Base-by-base conservation (phyloP, 2,329 filamentous ascomycete genomes). In the Neospermospora avenae region DNA sequence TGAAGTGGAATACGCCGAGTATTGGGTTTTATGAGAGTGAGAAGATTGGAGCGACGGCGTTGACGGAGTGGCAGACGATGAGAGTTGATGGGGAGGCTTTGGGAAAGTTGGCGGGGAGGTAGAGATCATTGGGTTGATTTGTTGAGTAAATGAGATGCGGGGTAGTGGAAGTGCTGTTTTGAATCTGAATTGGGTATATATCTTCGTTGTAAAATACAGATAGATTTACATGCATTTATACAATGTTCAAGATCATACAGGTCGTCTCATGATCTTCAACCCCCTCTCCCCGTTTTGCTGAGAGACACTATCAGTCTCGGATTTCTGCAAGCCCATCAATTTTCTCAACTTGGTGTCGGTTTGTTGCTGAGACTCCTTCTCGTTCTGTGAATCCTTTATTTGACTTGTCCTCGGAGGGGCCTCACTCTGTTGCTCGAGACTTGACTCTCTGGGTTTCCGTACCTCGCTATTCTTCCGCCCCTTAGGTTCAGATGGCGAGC, bases 1-100 rank as follows among this genome's bases (percentile, higher is more conserved):
- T 97, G 69, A 93, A 90, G 77, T 96, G 92, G 92, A 98, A 98
- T 72, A 84, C 90, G 78, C 90, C 91, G 7, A 93, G 89, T 73
- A 89, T 98, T 77, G 80, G 86, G 68, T 97, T 98, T 71, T 98
- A 98, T 73, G 80, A 87, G 74, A 81, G 78, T 61, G 80, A 87
- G 74, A 81, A 78, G 61, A 82, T 71, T 55, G 90, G 90, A 0
- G 90, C 89, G 1, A 79, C 76, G 67, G 77, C 78, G 65, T 85
- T 87, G 86, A 77, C 79, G 62, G 87, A 89, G 60, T 93, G 89
- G 90, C 82, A 90, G 16, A 84, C 84, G 2, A 86, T 93, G 84
- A 81, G 90, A 35, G 85, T 92, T 1, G 88, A 92, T 60, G 83
- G 86, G 3, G 83, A 88, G 16, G 82, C 76, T 0, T 71, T 93